These are phyloP conservation scores for Camellia oleifera DNA, from an alignment of 179 eudicot genomes.

Conservation along the genomic window DNA sequence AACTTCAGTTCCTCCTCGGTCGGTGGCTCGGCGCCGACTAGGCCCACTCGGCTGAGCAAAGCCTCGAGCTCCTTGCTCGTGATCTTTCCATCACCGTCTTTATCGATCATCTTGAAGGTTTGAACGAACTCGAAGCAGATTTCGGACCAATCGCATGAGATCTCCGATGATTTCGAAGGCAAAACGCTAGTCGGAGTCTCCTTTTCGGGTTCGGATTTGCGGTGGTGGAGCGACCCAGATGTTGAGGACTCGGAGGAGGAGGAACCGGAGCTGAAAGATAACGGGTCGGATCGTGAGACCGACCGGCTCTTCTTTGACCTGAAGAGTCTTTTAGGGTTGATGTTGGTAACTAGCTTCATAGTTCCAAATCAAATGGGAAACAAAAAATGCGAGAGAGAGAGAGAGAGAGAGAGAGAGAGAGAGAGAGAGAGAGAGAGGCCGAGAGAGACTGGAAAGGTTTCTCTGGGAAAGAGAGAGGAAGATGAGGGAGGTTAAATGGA, in stretches of 20 bases:
- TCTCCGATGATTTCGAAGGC: slow-evolving; percentile 16
- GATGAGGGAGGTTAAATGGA: slow-evolving; percentile 13
- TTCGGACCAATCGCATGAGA: slow-evolving; percentile 13
- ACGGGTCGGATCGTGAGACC: slow-evolving; percentile 45
- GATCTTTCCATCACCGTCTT: slow-evolving; percentile 75
- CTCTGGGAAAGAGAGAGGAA: not conserved
- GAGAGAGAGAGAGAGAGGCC: not conserved
- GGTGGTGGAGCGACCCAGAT: slow-evolving; percentile 16
- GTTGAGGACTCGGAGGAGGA: slow-evolving; percentile 28
- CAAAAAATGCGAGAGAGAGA: not conserved
- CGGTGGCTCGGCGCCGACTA: slow-evolving; percentile 33
- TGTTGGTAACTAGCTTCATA: slow-evolving; percentile 35
- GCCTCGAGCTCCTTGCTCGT: slow-evolving; percentile 41
- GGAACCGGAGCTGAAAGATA: slow-evolving; percentile 37
- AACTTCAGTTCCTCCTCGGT: slow-evolving; percentile 45
- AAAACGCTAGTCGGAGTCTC: slow-evolving; percentile 50
- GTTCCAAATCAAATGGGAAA: not conserved
- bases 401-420: slow-evolving; percentile 20
- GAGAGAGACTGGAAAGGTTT: too few species aligned
- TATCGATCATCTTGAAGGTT: slow-evolving; percentile 68
- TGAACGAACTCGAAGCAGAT: slow-evolving; percentile 24
- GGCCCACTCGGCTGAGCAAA: slow-evolving; percentile 39
- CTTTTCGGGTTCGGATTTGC: not conserved
- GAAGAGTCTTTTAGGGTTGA: slow-evolving; percentile 48
- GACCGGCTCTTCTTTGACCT: slow-evolving; percentile 31